phyloP scores from a whole-genome alignment of 345 rosid species.

The Angophora floribunda region DNA sequence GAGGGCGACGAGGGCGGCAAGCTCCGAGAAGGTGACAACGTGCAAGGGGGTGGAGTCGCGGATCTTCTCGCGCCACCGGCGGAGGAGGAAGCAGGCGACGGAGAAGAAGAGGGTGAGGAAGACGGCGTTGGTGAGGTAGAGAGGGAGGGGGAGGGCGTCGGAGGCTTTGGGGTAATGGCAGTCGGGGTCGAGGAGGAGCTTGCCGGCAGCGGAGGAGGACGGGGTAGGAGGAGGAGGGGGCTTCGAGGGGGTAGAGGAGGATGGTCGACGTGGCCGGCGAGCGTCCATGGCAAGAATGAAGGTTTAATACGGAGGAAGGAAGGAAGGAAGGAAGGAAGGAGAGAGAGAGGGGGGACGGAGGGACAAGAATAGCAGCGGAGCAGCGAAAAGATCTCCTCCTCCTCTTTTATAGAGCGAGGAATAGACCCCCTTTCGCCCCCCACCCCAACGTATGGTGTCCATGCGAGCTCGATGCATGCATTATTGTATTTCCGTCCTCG shows the following conservation, averaged over 20 bases:
- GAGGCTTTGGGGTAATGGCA: conserved; percentile 14
- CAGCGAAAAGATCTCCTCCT: background rate
- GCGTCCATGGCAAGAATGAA: background rate
- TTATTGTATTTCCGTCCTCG: background rate
- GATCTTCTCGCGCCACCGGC: conserved; percentile 39
- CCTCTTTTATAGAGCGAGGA: background rate
- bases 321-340: background rate
- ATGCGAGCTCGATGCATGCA: background rate
- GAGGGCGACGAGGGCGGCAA: conserved; percentile 25
- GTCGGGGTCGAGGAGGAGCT: background rate
- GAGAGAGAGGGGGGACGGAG: background rate
- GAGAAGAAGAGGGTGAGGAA: conserved; percentile 45
- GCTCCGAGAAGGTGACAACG: conserved; percentile 31
- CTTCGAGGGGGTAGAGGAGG: background rate
- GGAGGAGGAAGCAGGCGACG: conserved; percentile 40
- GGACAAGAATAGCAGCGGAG: background rate
- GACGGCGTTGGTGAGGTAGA: conserved; percentile 28
- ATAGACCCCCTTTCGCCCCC: too few relatives aligned
- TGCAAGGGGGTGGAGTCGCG: conserved; percentile 63
- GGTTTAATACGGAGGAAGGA: background rate
- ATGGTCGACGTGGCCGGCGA: conserved; percentile 1
- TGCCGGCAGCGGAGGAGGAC: conserved; percentile 6
- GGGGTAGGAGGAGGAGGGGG: background rate
- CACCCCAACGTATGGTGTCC: background rate
- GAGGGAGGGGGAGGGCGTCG: conserved; percentile 35